These are phyloP conservation scores for Voacanga thouarsii DNA, from an alignment of 257 asterid genomes.

Conservation along the genomic window DNA sequence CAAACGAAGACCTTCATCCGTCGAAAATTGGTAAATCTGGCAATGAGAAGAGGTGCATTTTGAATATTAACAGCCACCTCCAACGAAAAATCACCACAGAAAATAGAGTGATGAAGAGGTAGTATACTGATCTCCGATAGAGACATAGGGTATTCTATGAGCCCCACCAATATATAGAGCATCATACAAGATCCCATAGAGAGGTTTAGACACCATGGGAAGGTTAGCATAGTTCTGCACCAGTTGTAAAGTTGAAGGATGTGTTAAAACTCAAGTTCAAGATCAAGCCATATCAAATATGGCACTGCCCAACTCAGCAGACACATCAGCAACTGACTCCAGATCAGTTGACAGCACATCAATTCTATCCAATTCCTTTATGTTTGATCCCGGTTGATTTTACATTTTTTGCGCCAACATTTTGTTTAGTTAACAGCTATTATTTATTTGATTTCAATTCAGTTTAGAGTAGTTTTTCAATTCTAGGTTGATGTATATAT, in stretches of 20 bases:
- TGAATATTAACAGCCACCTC: not conserved
- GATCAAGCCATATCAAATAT: no score
- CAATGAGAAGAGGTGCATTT: not conserved
- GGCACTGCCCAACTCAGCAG: no score
- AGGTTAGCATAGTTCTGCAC: constrained; percentile 66
- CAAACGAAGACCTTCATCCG: not conserved
- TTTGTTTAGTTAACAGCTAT: no score
- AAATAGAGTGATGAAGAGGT: not conserved
- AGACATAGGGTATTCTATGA: constrained; percentile 76
- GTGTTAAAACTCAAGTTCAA: no score
- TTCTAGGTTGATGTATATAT: no score
- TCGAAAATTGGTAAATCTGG: not conserved
- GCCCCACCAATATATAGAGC: constrained; percentile 76
- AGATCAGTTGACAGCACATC: no score
- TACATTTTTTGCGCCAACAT: no score
- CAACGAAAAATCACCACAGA: not conserved
- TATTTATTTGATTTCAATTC: no score
- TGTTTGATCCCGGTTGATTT: no score
- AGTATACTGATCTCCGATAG: constrained; percentile 63
- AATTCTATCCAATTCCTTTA: no score
- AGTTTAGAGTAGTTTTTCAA: no score
- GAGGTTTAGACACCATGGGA: constrained; percentile 90
- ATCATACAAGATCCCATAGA: constrained; percentile 83
- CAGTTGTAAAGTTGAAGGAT: constrained; percentile 73
- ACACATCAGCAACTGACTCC: no score